Base-by-base conservation (phyloP, 306 rosid species). In the Geum urbanum region DNA sequence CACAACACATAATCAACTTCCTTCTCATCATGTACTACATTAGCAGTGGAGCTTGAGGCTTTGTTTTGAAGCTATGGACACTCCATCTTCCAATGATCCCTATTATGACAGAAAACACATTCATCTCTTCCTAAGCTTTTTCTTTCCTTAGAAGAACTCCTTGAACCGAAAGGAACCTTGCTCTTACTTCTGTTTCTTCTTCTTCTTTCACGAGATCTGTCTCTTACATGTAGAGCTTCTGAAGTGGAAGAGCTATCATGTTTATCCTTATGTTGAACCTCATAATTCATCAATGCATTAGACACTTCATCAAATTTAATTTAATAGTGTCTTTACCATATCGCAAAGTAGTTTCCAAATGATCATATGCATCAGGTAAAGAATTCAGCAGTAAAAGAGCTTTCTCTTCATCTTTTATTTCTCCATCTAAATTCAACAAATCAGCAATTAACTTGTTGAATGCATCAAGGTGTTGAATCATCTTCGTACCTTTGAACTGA, bases 1-100 rank as follows among this genome's bases (percentile, higher is more conserved):
- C 85, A 73, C 59, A 63, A 2, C 9, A 1, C 68, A 64, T 20
- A 12, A 20, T 64, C 18, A 63, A 4, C 15, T 4, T 64, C 41
- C 22, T 45, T 14, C 32, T 64, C 54, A 12, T 1, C 22, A 12
- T 11, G 2, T 45, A 18, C 59, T 7, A 67, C 46, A 67, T 49
- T 67, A 32, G 47, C 47, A 49, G 0, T 49, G 5, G 47, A 7
- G 3, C 2, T n/a, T 50, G 0, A 9, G 5, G n/a, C 9, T 14
- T 4, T 67, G 1, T 9, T 67, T 8, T 9, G 5, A 0, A 67
- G 40, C 15, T 67, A 32, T 3, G 24, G 57, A 27, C 57, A 47
- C 3, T 54, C 59, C 1, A 9, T 54, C 14, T 54, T 54, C 59
- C 59, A 54, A 20, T 54, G 59, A 0, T 14, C 57, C 4, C 1